These are phyloP conservation scores for Gnomoniopsis sp. DNA, from an alignment of 2,329 filamentous ascomycete genomes.

Conservation along the genomic window DNA sequence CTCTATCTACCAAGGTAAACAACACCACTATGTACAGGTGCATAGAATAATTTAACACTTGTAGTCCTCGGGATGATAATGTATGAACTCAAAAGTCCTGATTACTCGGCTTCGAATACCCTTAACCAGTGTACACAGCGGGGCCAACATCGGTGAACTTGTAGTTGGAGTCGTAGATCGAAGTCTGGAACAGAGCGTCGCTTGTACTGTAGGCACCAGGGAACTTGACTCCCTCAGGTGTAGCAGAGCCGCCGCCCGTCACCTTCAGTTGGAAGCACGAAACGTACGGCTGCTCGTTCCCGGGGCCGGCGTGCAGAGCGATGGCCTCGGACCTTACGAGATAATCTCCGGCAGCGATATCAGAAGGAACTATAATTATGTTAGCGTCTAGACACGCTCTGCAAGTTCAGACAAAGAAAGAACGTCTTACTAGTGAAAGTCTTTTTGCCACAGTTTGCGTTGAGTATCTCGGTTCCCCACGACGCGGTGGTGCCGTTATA, in stretches of 20 bases:
- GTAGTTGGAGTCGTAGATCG: slow-evolving; percentile 9
- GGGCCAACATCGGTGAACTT: slow-evolving; percentile 6
- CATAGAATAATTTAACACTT: neutral
- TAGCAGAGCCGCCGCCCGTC: slow-evolving; percentile 38
- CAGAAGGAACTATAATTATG: slow-evolving; percentile 31
- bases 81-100: neutral
- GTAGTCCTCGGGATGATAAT: neutral
- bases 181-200: slow-evolving; percentile 5
- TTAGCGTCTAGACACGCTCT: neutral
- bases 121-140: slow-evolving; percentile 2
- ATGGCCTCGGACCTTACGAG: slow-evolving; percentile 42
- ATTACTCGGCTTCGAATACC: neutral
- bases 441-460: slow-evolving; percentile 30
- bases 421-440: slow-evolving; percentile 23
- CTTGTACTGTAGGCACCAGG: slow-evolving; percentile 44
- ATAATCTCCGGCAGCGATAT: slow-evolving; percentile 39
- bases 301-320: slow-evolving; percentile 36
- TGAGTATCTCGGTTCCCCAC: slow-evolving; percentile 34
- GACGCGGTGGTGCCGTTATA: slow-evolving; percentile 43
- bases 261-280: slow-evolving; percentile 39
- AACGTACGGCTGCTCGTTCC: slow-evolving; percentile 3
- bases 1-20: no score
- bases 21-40: no score
- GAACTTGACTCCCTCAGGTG: slow-evolving; percentile 40
- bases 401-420: neutral